phyloP scores from a whole-genome alignment of 2,329 filamentous ascomycete species.

The Aspergillus fructus region DNA sequence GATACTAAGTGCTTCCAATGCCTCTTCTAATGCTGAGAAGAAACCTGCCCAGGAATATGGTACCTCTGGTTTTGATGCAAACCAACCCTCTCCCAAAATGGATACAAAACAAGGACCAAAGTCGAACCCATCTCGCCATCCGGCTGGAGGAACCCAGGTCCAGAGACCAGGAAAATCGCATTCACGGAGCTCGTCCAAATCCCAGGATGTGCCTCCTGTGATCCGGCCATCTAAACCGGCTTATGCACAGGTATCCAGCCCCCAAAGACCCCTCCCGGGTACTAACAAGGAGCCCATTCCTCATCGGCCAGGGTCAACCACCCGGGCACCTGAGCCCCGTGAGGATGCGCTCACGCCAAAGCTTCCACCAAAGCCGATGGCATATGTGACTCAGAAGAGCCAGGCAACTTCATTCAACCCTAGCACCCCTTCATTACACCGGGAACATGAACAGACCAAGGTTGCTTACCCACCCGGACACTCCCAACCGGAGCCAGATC shows the following conservation, averaged over 20 bases:
- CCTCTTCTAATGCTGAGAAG: conserved; percentile 18
- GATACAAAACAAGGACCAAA: conserved; percentile 19
- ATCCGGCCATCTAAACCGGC: background rate
- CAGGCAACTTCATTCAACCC: background rate
- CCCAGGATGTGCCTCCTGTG: conserved; percentile 4
- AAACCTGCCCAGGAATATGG: conserved; percentile 19
- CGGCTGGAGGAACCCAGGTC: conserved; percentile 6
- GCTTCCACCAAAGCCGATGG: background rate
- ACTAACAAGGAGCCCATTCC: background rate
- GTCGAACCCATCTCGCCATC: conserved; percentile 19
- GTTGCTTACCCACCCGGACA: background rate
- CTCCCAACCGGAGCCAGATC: conserved; percentile 1
- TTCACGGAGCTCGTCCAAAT: background rate
- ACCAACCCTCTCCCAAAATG: conserved; percentile 27
- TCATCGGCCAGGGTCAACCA: background rate
- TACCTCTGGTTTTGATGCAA: conserved; percentile 29
- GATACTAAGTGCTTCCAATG: conserved; percentile 12
- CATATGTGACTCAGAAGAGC: background rate
- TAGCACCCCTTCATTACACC: background rate
- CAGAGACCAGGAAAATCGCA: conserved; percentile 6
- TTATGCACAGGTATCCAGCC: background rate
- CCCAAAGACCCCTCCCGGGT: background rate
- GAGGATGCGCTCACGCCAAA: background rate
- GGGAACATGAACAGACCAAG: background rate
- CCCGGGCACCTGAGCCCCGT: background rate